Percentiles rank a stretch among this genome's conserved stretches.
Conservation (phyloP, 1,284 basidiomycete genomes). For the Papiliotrema flavescens region DNA sequence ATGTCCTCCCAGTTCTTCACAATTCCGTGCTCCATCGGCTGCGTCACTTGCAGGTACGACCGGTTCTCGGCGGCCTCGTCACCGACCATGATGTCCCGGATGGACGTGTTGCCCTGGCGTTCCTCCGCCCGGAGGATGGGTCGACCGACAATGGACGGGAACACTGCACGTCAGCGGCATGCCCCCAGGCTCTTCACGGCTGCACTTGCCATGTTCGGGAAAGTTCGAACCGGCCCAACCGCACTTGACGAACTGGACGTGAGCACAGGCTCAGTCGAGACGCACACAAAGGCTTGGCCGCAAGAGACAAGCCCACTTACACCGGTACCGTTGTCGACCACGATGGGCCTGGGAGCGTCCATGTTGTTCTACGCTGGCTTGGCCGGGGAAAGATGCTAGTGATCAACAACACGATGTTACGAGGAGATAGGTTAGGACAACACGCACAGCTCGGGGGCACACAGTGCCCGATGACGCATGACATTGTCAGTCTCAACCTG, state of each 20-base stretch:
- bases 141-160: slow-evolving; percentile 92
- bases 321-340: slow-evolving; percentile 96
- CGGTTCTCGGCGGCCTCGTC: slow-evolving; percentile 92
- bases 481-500: too few species aligned
- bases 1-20: slow-evolving; percentile 99
- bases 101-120: slow-evolving; percentile 72
- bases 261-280: background rate
- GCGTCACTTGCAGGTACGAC: slow-evolving; percentile 92
- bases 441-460: too few species aligned
- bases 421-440: background rate
- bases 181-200: background rate
- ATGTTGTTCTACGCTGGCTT: slow-evolving; percentile 8
- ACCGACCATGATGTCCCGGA: slow-evolving; percentile 97
- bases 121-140: slow-evolving; percentile 98
- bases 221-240: slow-evolving; percentile 98
- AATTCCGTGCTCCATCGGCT: slow-evolving; percentile 99
- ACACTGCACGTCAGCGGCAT: slow-evolving; percentile 57
- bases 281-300: background rate
- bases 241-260: slow-evolving; percentile 86
- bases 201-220: slow-evolving; percentile 79
- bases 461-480: too few species aligned
- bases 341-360: slow-evolving; percentile 59
- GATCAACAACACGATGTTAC: background rate
- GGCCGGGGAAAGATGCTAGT: background rate
- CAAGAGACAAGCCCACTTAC: slow-evolving; percentile 55